phyloP scores from a whole-genome alignment of 495 filamentous ascomycete genomes.

The Neurospora cerealis region DNA sequence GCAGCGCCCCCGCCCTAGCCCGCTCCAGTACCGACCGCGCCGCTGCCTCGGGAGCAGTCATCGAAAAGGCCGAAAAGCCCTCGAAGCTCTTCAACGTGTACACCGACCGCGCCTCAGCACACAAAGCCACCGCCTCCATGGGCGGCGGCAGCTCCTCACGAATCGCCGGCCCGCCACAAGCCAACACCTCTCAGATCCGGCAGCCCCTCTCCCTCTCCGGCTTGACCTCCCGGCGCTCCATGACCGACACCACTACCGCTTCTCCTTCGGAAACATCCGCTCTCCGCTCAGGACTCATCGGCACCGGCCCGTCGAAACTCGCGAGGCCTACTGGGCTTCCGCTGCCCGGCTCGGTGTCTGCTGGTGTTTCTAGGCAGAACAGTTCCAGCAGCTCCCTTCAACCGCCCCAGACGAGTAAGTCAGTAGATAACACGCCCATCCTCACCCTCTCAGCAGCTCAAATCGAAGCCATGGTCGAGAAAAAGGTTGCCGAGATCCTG shows the following conservation, averaged over 20 bases:
- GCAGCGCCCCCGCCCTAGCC: slow-evolving; percentile 28
- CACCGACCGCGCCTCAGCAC: slow-evolving; percentile 46
- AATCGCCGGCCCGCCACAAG: slow-evolving; percentile 7
- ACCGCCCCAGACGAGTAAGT: background rate
- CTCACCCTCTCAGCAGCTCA: slow-evolving; percentile 55
- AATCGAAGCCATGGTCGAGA: slow-evolving; percentile 85
- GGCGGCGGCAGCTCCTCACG: background rate
- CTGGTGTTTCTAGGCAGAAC: background rate
- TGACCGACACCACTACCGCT: background rate
- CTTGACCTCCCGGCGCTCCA: background rate
- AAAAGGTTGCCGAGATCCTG: slow-evolving; percentile 80
- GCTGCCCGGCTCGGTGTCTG: background rate
- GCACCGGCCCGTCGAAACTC: slow-evolving; percentile 26
- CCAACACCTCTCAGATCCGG: slow-evolving; percentile 28
- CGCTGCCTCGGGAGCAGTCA: slow-evolving; percentile 37
- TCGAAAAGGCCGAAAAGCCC: slow-evolving; percentile 54
- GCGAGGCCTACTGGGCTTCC: slow-evolving; percentile 24
- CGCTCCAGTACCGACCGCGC: slow-evolving; percentile 29
- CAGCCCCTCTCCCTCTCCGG: background rate
- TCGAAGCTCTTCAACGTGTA: slow-evolving; percentile 76
- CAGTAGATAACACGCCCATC: slow-evolving; percentile 22
- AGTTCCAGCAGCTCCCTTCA: slow-evolving; percentile 12
- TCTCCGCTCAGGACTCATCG: background rate
- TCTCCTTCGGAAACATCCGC: background rate
- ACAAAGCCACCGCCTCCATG: slow-evolving; percentile 29